Evolutionary conservation across 768 basidiomycete species (phyloP), one percentile per base, ranked within the genome.

Genomic region (Lactarius pseudohatsudake): DNA sequence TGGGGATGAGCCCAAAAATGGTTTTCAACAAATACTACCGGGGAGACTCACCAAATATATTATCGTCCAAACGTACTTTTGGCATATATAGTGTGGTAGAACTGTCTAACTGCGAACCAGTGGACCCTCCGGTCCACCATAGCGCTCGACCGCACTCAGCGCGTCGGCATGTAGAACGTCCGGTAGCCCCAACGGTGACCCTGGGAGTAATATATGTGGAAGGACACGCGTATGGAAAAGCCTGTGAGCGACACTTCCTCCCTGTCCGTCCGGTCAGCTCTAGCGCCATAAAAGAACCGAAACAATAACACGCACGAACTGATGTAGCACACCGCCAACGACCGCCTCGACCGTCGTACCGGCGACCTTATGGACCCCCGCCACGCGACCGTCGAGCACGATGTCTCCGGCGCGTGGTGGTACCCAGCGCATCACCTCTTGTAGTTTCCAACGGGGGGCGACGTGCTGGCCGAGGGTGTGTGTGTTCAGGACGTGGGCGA

Each of bases 331-430:
- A 7, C 86, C 90, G 28, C 92, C 92, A 36, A 92, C 76, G 18
- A 92, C 80, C 3, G 89, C 92, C 70, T 89, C 86, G 5, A 92
- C 89, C 0, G 87, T 82, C 64, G 90, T 86, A 1, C 92, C 92
- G 72, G 88, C 84, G 22, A 92, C 86, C 71, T 92, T 93, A 71
- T 88, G 88, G 62, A 92, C 74, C 2, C 91, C 92, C 2, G 88
- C 83, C 47, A 82, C 80, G 76, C 77, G 57, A 76, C 77, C 47
- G 76, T 74, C 64, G 68, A 74, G 53, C 32, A 62, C 64, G 53
- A 60, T 64, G 64, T 74, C 34, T 76, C 79, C 62, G 8, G 18
- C 68, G 72, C 18, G 70, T 70, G 54, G 38, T 47, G 68, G 61
- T 57, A 59, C 28, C 92, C 92, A 94, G 28, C 86, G 85, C 75